phyloP scores from a whole-genome alignment of 2,329 filamentous ascomycete species.

The Colletotrichum sp. region DNA sequence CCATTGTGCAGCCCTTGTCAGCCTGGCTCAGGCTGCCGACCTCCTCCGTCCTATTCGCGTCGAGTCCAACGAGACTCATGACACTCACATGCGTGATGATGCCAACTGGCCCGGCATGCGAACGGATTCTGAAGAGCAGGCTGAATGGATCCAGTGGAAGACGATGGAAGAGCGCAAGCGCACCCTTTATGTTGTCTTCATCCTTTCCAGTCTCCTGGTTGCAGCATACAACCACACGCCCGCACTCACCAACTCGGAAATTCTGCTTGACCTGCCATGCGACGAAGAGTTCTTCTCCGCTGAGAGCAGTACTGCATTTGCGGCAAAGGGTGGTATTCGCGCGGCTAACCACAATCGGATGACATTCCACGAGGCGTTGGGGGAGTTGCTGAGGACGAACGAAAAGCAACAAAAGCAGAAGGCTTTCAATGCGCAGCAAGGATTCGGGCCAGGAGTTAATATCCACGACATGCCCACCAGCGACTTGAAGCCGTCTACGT shows the following conservation, averaged over 20 bases:
- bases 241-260: conserved; percentile 91
- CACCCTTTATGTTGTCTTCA: conserved; percentile 89
- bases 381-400: conserved; percentile 80
- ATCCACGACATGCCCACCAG: conserved; percentile 45
- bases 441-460: conserved; percentile 55
- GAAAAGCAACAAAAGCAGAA: conserved; percentile 66
- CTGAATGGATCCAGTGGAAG: conserved; percentile 92
- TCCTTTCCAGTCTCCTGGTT: conserved; percentile 87
- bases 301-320: conserved; percentile 82
- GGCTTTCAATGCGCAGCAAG: conserved; percentile 43
- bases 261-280: conserved; percentile 86
- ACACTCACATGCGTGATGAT: conserved; percentile 64
- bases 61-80: conserved; percentile 52
- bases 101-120: conserved; percentile 50
- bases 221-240: conserved; percentile 93
- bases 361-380: conserved; percentile 83
- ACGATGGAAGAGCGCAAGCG: conserved; percentile 87
- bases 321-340: conserved; percentile 74
- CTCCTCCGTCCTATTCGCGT: conserved; percentile 57
- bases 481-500: conserved; percentile 83
- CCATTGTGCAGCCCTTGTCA: conserved; percentile 89
- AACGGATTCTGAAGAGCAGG: conserved; percentile 61
- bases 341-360: conserved; percentile 73
- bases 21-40: conserved; percentile 87
- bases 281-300: conserved; percentile 91